Base-by-base conservation (phyloP, 805 yeast species). In the Monosporozyma yasuniensis region DNA sequence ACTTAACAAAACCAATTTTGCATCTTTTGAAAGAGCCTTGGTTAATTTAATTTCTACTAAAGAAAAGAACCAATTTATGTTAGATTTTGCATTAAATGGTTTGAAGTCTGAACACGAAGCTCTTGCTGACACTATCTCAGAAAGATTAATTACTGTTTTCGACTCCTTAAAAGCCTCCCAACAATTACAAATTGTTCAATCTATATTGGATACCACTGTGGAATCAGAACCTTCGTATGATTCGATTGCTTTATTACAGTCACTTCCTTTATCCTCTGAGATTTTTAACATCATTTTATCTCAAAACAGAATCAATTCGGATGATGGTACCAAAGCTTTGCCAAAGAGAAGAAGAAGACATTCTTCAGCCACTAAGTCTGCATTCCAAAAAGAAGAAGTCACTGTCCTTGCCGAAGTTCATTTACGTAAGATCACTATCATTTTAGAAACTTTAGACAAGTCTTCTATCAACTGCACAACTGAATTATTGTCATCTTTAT, bases 311-410 rank as follows among this genome's bases (percentile, higher is more conserved):
- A 75, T 84, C 42, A 78, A 76, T 47, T 63, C 75, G 9, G 72
- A 71, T 42, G 61, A 62, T 23, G 69, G 61, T 9, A 63, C 65
- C 16, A 62, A 68, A 16, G 67, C 68, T 35, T 72, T 80, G 21
- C 80, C 88, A 14, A 87, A 87, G 66, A 64, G 64, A 52, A 79
- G 96, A 68, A 81, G 96, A 73, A 78, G 97, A 71, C 70, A 86
- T 56, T 82, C 93, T 1, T 81, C 87, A 28, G 76, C 91, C 1
- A 83, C 80, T 61, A 89, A 81, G 59, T 84, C 83, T n/a, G 76
- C 83, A 73, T 80, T 83, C 49, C 78, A 81, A 70, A 73, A 70
- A 50, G 85, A 83, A 49, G 85, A 80, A 50, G 76, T 90, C 43
- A 80, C 84, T 11, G 76, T 73, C 46, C 73, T 87, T 65, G 97